phyloP scores from a whole-genome alignment of 192 early-diverging fungal genomes.

The Coemansia sp. region DNA sequence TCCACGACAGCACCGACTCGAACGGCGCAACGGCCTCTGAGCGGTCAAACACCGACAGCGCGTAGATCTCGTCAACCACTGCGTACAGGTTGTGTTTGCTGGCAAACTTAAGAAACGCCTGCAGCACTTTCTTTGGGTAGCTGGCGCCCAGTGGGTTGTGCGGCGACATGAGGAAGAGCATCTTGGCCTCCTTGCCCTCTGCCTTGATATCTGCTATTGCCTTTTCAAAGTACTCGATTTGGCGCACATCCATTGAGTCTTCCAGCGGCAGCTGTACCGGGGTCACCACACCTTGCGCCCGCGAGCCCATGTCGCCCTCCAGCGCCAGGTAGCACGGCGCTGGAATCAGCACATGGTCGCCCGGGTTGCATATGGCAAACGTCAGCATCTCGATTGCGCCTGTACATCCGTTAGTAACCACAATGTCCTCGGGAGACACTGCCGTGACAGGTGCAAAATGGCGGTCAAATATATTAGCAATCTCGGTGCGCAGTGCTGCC shows the following conservation, averaged over 20 bases:
- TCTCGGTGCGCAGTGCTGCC: constrained; percentile 53
- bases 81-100: constrained; percentile 62
- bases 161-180: constrained; percentile 72
- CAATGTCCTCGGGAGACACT: constrained; percentile 58
- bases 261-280: constrained; percentile 52
- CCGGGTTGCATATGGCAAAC: constrained; percentile 64
- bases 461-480: constrained; percentile 67
- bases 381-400: constrained; percentile 65
- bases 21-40: constrained; percentile 55
- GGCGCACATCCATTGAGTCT: constrained; percentile 48
- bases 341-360: constrained; percentile 73
- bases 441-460: constrained; percentile 57
- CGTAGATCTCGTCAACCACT: constrained; percentile 83
- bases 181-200: constrained; percentile 34
- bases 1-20: constrained; percentile 61
- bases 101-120: constrained; percentile 63
- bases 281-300: constrained; percentile 57
- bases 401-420: constrained; percentile 66
- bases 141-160: constrained; percentile 68
- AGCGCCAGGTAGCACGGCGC: constrained; percentile 79
- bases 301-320: constrained; percentile 58
- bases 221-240: constrained; percentile 54
- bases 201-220: constrained; percentile 48
- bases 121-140: constrained; percentile 57
- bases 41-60: constrained; percentile 60